Evolutionary conservation across 2,329 filamentous ascomycete genomes (phyloP), one percentile per base, ranked within the genome.

Genomic region (Penicillium sp.): DNA sequence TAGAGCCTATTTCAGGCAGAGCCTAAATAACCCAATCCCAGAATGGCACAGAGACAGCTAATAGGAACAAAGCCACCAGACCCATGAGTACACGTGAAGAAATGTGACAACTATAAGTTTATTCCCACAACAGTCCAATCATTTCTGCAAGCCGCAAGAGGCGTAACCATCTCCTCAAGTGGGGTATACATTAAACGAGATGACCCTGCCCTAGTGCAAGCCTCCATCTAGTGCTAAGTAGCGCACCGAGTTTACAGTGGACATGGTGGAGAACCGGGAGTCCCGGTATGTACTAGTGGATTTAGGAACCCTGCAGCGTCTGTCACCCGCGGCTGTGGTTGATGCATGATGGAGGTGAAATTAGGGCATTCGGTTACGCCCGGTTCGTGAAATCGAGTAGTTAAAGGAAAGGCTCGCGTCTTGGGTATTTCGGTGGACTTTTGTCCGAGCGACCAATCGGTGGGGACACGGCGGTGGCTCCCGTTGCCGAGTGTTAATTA

Each of bases 351-450:
- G 25, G 30, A 30, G 34, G n/a, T 19, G 14, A 22, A 11, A 45
- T 19, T 30, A 22, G 19, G 16, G 46, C 11, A 31, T 25, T 4
- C 9, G 12, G 13, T 25, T 12, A 34, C 7, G 39, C 25, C 27
- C 35, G 13, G 25, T 53, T 54, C 57, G 57, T 57, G 52, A 45
- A 57, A 57, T 53, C 41, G n/a, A 45, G 46, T 51, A 29, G 40
- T 42, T 55, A 54, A 33, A 18, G 57, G 56, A 59, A 60, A 60
- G 57, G 57, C 54, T 55, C 54, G 54, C 49, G 57, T 51, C 56
- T 57, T 57, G 56, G 55, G 51, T 47, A 45, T 37, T 38, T 16
- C 40, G 46, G 40, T 18, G 25, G 18, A 38, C 12, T 29, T n/a
- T 22, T 28, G 29, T 40, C 47, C 40, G 34, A 35, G 11, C 42